These are phyloP conservation scores for Cucumis melo DNA, from an alignment of 306 rosid genomes.

Conservation along the genomic window DNA sequence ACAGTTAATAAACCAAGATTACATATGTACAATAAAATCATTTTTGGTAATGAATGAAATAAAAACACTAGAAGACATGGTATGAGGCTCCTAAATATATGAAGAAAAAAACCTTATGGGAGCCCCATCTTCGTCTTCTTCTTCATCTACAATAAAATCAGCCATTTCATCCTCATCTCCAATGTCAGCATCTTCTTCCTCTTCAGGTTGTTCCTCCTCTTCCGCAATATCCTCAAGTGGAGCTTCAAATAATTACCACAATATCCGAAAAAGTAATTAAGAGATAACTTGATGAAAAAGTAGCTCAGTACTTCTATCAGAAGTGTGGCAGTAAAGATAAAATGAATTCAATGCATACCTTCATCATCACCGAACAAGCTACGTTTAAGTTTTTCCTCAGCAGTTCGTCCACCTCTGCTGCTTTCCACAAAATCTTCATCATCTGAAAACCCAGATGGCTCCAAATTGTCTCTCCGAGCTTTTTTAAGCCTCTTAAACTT, in stretches of 20 bases:
- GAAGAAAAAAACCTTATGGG: slow-evolving; percentile 42
- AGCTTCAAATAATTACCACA: slow-evolving; percentile 29
- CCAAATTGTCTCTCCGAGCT: slow-evolving; percentile 58
- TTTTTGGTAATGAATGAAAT: background rate
- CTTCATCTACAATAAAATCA: slow-evolving; percentile 91
- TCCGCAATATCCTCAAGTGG: slow-evolving; percentile 82
- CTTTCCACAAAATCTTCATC: slow-evolving; percentile 77
- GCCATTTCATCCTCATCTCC: slow-evolving; percentile 99
- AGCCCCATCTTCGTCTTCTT: slow-evolving; percentile 68
- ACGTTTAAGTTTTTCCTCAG: slow-evolving; percentile 86
- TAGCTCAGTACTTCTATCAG: background rate
- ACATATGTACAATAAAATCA: background rate
- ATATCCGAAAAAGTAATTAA: background rate
- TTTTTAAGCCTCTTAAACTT: slow-evolving; percentile 82
- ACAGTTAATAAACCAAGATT: background rate
- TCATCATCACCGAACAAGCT: slow-evolving; percentile 84
- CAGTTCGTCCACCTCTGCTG: slow-evolving; percentile 80
- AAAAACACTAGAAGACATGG: background rate
- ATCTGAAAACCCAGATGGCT: slow-evolving; percentile 59
- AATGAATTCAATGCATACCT: slow-evolving; percentile 29
- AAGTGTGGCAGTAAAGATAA: background rate
- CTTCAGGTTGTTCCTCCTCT: slow-evolving; percentile 87
- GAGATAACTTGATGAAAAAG: background rate
- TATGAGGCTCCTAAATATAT: background rate
- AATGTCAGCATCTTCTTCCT: slow-evolving; percentile 83